Evolutionary conservation across 2,329 filamentous ascomycete genomes (phyloP), one percentile per base, ranked within the genome.

Genomic region (Exophiala dermatitidis): DNA sequence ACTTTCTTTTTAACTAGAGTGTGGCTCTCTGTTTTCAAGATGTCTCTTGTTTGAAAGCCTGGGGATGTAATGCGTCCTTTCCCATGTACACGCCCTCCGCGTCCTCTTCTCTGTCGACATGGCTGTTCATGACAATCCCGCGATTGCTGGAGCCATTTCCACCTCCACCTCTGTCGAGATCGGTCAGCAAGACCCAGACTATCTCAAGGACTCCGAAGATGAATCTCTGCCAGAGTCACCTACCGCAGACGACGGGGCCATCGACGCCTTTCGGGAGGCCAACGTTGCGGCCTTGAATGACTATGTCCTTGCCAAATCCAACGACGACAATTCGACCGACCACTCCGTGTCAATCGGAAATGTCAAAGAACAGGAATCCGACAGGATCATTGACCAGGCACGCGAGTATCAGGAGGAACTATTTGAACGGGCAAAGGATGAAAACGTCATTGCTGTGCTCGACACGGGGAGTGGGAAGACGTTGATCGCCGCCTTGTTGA

Each of bases 391-490:
- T 54, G 79, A 82, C 7, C 85, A 83, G 49, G 88, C 90, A 0
- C 79, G 91, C 46, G 89, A 95, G 64, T 98, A 97, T 65, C 93
- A 98, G 67, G 74, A 88, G 8, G 91, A 97, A 66, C 77, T 98
- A 0, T 97, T 93, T 64, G 88, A 96, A 67, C 81, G 81, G 59
- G 91, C 93, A 3, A 95, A 93, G 65, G 66, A 79, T 48, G 80
- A 84, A 61, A 98, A 98, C 65, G 86, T 85, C 5, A 95, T 98
- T 61, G 90, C 93, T 0, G 93, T 98, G 1, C 58, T 38, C 19
- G 47, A 43, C n/a, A 50, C 54, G 84, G 86, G 93, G 8, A 90
- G 89, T 2, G 93, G 93, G 2, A 98, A 98, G 71, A 98, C 93
- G 0, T 75, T 96, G n/a, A 96, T 98, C 62, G 90, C 93, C 0